phyloP scores from a whole-genome alignment of 768 basidiomycete species.

The Postia placenta region DNA sequence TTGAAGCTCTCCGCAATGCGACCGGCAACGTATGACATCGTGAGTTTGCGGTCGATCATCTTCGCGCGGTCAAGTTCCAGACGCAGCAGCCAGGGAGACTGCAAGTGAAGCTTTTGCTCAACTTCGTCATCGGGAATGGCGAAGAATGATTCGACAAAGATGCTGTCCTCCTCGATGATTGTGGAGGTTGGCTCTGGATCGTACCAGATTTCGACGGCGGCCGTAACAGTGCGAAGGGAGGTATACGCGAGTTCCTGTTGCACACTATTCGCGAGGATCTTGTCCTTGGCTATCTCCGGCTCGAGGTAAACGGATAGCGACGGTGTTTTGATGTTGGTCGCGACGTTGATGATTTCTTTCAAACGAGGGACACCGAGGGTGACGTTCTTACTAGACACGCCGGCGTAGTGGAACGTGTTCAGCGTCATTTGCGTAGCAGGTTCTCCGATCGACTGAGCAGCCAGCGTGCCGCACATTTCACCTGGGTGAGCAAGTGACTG shows the following conservation, averaged over 20 bases:
- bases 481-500: slow-evolving; percentile 88
- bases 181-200: slow-evolving; percentile 90
- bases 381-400: slow-evolving; percentile 99
- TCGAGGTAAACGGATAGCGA: slow-evolving; percentile 90
- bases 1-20: slow-evolving; percentile 94
- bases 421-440: slow-evolving; percentile 99
- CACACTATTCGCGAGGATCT: slow-evolving; percentile 72
- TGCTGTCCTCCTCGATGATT: slow-evolving; percentile 91
- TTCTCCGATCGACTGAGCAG: slow-evolving; percentile 98
- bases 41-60: slow-evolving; percentile 96
- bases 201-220: slow-evolving; percentile 96
- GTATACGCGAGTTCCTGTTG: slow-evolving; percentile 93
- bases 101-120: slow-evolving; percentile 81
- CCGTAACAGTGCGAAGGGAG: slow-evolving; percentile 88
- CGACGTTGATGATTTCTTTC: slow-evolving; percentile 99
- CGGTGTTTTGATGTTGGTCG: slow-evolving; percentile 97
- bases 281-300: slow-evolving; percentile 57
- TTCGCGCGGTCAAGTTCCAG: slow-evolving; percentile 94
- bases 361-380: slow-evolving; percentile 98
- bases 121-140: slow-evolving; percentile 98
- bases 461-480: slow-evolving; percentile 98
- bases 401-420: slow-evolving; percentile 99
- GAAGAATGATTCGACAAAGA: slow-evolving; percentile 98
- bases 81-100: slow-evolving; percentile 96
- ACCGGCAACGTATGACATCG: slow-evolving; percentile 91